Evolutionary conservation across 331 rosid species (phyloP).

Genomic region (Telfairia occidentalis): DNA sequence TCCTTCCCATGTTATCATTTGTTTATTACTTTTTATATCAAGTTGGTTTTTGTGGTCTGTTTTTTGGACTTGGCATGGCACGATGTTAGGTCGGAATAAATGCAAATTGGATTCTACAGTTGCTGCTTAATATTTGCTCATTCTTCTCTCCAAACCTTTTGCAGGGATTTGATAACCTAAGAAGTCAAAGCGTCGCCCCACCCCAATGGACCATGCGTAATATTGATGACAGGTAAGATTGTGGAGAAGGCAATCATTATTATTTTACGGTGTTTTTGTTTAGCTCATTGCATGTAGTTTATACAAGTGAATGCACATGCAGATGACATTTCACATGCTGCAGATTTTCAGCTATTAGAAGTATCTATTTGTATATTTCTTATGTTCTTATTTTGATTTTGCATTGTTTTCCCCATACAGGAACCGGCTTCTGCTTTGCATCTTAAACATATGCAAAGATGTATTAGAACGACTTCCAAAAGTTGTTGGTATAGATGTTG

Average conservation of each 20-base stretch:
- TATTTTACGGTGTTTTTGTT: neutral
- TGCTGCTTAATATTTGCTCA: slow-evolving; percentile 13
- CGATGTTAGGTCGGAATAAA: neutral
- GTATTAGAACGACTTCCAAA: slow-evolving; percentile 74
- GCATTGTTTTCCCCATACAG: slow-evolving; percentile 20
- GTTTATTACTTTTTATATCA: neutral
- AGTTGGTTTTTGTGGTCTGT: neutral
- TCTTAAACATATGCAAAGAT: slow-evolving; percentile 81
- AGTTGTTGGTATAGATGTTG: slow-evolving; percentile 92
- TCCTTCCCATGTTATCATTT: slow-evolving; percentile 7
- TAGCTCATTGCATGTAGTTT: neutral
- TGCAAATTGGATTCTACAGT: slow-evolving; percentile 17
- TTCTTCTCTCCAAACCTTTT: slow-evolving; percentile 17
- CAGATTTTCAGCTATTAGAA: neutral
- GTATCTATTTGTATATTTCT: neutral
- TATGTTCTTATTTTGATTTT: neutral
- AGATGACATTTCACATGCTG: neutral
- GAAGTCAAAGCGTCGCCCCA: slow-evolving; percentile 84
- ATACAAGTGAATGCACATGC: neutral
- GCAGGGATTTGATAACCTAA: slow-evolving; percentile 89
- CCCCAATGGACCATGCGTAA: slow-evolving; percentile 99
- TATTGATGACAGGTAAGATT: slow-evolving; percentile 72
- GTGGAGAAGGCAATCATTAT: neutral
- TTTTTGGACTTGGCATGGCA: neutral
- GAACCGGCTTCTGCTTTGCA: slow-evolving; percentile 71